Conservation (phyloP, 2,329 filamentous ascomycete genomes). For the Coniochaeta hoffmannii region DNA sequence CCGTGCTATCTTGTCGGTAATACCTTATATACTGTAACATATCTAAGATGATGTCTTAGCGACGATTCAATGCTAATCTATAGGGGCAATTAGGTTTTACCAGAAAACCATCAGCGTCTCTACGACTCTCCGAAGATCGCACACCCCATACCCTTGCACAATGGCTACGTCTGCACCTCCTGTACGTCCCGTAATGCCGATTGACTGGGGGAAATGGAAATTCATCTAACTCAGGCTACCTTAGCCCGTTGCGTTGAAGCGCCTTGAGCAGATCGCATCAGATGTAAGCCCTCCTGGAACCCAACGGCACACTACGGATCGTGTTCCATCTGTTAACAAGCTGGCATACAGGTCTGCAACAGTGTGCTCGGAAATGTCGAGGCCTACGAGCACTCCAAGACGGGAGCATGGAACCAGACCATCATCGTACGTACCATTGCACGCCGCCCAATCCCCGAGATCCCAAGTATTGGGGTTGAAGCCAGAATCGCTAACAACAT, state of each 20-base stretch:
- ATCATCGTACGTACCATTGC: conserved; percentile 67
- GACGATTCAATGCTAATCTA: no score
- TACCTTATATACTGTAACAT: no score
- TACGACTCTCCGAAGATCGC: neutral
- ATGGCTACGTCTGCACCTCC: conserved; percentile 8
- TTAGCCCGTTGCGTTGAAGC: conserved; percentile 69
- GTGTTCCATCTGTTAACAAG: conserved; percentile 3
- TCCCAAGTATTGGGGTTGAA: neutral
- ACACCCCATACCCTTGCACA: neutral
- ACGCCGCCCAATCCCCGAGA: neutral
- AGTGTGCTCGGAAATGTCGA: conserved; percentile 65
- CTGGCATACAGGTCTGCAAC: conserved; percentile 63
- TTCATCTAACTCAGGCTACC: conserved; percentile 8
- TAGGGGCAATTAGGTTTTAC: no score
- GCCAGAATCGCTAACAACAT: neutral
- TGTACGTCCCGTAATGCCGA: neutral
- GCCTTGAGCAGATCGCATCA: conserved; percentile 78
- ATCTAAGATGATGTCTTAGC: no score
- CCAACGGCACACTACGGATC: neutral
- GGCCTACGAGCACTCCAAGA: conserved; percentile 81
- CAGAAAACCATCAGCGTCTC: neutral
- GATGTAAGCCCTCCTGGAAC: conserved; percentile 52
- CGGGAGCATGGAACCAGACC: conserved; percentile 79
- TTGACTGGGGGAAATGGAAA: neutral
- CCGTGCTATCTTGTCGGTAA: neutral